phyloP scores from a whole-genome alignment of 2,329 filamentous ascomycete species.

The Aspergillus sp. region DNA sequence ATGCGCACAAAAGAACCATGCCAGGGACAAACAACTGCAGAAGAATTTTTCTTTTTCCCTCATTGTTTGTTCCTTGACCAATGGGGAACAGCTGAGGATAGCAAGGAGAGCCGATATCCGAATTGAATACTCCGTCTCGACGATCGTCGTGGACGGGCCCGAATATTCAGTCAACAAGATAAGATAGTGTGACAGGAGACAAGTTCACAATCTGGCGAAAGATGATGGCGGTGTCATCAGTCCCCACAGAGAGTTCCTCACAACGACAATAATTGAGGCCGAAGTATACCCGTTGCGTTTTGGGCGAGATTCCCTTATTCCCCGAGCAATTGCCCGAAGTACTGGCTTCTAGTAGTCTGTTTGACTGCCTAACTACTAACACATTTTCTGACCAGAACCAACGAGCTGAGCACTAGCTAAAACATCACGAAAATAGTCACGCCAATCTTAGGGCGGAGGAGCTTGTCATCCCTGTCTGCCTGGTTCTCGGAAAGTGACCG shows the following conservation, averaged over 20 bases:
- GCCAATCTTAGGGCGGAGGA: no score
- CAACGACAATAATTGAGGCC: not conserved
- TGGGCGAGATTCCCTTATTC: not conserved
- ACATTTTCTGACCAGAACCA: not conserved
- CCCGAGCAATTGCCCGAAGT: not conserved
- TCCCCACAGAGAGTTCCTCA: not conserved
- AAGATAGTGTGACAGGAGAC: not conserved
- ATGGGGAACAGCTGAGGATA: not conserved
- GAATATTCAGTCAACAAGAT: not conserved
- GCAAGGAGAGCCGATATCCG: not conserved
- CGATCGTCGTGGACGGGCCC: not conserved
- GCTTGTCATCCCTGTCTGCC: not conserved
- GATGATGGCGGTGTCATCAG: not conserved
- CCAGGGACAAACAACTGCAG: constrained; percentile 4
- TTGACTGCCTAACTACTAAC: not conserved
- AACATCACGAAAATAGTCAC: not conserved
- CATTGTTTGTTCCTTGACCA: not conserved
- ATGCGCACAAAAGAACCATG: not conserved
- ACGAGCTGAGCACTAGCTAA: not conserved
- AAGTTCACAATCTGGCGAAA: not conserved
- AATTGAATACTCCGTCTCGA: not conserved
- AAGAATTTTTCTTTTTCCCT: not conserved
- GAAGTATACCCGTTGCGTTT: not conserved
- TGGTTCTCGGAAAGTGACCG: constrained; percentile 6
- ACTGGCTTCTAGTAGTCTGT: not conserved